Evolutionary conservation across 495 filamentous ascomycete genomes (phyloP).

Genomic region (Talaromyces stipitatus): DNA sequence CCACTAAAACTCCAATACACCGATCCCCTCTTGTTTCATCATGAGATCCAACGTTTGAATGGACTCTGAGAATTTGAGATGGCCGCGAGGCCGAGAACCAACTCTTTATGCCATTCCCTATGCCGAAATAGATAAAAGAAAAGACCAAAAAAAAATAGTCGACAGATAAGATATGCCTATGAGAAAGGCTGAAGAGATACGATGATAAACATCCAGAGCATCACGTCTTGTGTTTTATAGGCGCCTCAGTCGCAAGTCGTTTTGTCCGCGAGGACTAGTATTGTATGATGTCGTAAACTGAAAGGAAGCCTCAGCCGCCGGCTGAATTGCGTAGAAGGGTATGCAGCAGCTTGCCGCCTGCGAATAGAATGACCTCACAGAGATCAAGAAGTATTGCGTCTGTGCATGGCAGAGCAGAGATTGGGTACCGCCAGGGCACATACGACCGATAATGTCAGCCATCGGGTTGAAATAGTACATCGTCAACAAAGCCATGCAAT

Average conservation of each 20-base stretch:
- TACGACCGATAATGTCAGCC: not conserved
- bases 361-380: constrained; percentile 3
- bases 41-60: not conserved
- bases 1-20: constrained; percentile 1
- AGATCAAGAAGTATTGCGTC: not conserved
- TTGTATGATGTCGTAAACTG: constrained; percentile 2
- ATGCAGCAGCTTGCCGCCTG: not conserved
- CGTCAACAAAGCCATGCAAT: not conserved
- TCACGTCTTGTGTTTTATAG: not conserved
- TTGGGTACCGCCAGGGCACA: constrained; percentile 2
- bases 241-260: not conserved
- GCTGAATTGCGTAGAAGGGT: not conserved
- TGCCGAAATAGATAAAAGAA: constrained; percentile 9
- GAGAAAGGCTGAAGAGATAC: not conserved
- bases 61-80: constrained; percentile 10
- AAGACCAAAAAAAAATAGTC: constrained; percentile 1
- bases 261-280: constrained; percentile 7
- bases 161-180: not conserved
- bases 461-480: not conserved
- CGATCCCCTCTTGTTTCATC: constrained; percentile 2
- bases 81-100: constrained; percentile 34
- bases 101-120: constrained; percentile 27
- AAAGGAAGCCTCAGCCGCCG: not conserved
- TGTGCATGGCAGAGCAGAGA: not conserved
- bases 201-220: not conserved